Base-by-base conservation (phyloP, 2,329 filamentous ascomycete genomes). In the Fusarium transvaalense region DNA sequence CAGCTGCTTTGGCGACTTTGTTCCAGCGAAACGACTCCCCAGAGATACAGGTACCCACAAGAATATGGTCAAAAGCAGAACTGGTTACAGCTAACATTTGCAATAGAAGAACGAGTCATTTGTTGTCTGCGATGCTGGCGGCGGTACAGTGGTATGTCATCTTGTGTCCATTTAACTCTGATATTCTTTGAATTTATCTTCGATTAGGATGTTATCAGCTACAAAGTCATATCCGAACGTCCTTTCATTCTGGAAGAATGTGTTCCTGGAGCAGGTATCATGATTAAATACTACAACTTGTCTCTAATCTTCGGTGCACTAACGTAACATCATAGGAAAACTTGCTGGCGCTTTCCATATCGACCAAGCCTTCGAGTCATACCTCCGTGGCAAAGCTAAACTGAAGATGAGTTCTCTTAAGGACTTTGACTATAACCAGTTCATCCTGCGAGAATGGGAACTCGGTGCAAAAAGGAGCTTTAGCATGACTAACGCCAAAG, bases 61-160 rank as follows among this genome's bases (percentile, higher is more conserved):
- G n/a, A n/a, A n/a, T n/a, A n/a, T n/a, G n/a, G n/a, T n/a, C n/a
- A n/a, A n/a, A n/a, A n/a, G n/a, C n/a, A n/a, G n/a, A n/a, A n/a
- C n/a, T n/a, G n/a, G n/a, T n/a, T n/a, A n/a, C n/a, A n/a, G n/a
- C n/a, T n/a, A n/a, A n/a, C n/a, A n/a, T n/a, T n/a, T n/a, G n/a
- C n/a, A n/a, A n/a, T n/a, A 52, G 48, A 25, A 6, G 3, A 14
- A 34, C 10, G 48, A 52, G 5, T 42, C 48, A 4, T 52, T 52
- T 23, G 37, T 52, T 17, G 37, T 52, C 5, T 52, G 48, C 3
- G 48, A 52, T 17, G 48, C 48, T 25, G 48, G 48, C 10, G 48
- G 48, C 6, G 37, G 48, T n/a, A 52, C 37, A 10, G 27, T 52
- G 5, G 48, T 41, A 52, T 17, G 34, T 1, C 10, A 8, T 12